Evolutionary conservation across 2,329 filamentous ascomycete species (phyloP).

Genomic region (Fusarium lateritium): DNA sequence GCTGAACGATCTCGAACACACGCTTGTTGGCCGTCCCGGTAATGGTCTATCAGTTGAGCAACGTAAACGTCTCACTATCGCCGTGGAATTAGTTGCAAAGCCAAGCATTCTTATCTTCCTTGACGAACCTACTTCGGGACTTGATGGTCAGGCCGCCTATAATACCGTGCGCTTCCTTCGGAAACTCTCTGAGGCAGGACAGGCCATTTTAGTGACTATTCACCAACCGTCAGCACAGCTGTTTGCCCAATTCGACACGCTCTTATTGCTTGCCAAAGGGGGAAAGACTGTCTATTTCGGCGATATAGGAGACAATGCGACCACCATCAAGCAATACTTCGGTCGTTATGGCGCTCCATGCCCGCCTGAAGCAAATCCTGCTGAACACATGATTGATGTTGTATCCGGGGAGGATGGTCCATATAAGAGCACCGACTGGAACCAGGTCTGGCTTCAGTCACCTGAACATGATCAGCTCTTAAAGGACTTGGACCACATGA

Average conservation of each 20-base stretch:
- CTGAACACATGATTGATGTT: constrained; percentile 80
- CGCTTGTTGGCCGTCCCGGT: constrained; percentile 66
- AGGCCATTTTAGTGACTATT: constrained; percentile 78
- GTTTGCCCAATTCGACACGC: constrained; percentile 76
- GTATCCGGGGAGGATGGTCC: constrained; percentile 64
- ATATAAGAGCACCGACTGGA: constrained; percentile 68
- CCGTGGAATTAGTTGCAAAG: constrained; percentile 73
- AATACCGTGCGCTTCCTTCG: constrained; percentile 76
- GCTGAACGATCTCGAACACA: constrained; percentile 63
- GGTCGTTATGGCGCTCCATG: constrained; percentile 75
- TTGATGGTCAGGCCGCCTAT: constrained; percentile 78
- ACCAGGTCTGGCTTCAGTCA: constrained; percentile 78
- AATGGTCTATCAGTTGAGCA: constrained; percentile 66
- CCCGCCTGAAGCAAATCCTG: constrained; percentile 74
- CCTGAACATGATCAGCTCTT: constrained; percentile 69
- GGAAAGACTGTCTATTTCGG: constrained; percentile 78
- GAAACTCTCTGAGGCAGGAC: constrained; percentile 76
- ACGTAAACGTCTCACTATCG: constrained; percentile 70
- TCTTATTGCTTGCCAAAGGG: constrained; percentile 73
- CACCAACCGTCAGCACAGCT: constrained; percentile 78
- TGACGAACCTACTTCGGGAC: constrained; percentile 73
- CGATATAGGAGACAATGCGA: constrained; percentile 70
- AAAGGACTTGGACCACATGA: constrained; percentile 74
- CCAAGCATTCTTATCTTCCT: constrained; percentile 72
- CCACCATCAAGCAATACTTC: constrained; percentile 74